Base-by-base conservation (phyloP, 805 yeast species). In the Wickerhamomyces pijperi region DNA sequence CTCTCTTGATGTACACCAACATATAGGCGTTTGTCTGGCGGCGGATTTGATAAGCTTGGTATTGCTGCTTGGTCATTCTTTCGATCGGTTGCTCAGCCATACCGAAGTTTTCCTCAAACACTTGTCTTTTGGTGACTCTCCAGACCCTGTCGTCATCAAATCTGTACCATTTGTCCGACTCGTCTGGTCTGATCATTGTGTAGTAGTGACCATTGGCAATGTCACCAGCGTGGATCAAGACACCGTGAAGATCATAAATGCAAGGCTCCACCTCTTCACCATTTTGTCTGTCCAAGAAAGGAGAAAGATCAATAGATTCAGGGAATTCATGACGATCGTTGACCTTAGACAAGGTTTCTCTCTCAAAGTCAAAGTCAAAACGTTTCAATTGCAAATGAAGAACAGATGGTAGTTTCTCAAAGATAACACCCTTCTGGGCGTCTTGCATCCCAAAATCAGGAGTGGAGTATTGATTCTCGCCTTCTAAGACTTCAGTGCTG, bases 111-210 rank as follows among this genome's bases (percentile, higher is more conserved):
- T 85, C 95, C 29, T 87, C 88, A 52, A 88, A 82, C 0, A 87
- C 98, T 51, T 90, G 95, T 40, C 70, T 70, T 29, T 75, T 70
- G 0, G 95, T 83, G 1, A 83, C 97, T 49, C 77, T 74, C 72
- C 94, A 83, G 23, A 92, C 99, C 43, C 79, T 74, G 53, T 92
- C 98, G 59, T 92, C 99, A 58, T 92, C 99, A 64, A 90, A 92
- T 53, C 90, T 70, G 56, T 73, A 80, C 98, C 98, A 92, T 32
- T 71, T 62, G 38, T 76, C 79, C 17, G 72, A 66, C 2, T 70
- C 63, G 19, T 70, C 70, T 2, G 97, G 97, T 57, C 79, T 87
- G 38, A 92, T 78, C 76, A 92, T 72, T 0, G 98, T 92, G 54
- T 92, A 92, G 59, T 92, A 92, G 56, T 92, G 99, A 17, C 99